Evolutionary conservation across 768 basidiomycete genomes (phyloP), one percentile per base, ranked within the genome.

Genomic region (Mycena vitilis): DNA sequence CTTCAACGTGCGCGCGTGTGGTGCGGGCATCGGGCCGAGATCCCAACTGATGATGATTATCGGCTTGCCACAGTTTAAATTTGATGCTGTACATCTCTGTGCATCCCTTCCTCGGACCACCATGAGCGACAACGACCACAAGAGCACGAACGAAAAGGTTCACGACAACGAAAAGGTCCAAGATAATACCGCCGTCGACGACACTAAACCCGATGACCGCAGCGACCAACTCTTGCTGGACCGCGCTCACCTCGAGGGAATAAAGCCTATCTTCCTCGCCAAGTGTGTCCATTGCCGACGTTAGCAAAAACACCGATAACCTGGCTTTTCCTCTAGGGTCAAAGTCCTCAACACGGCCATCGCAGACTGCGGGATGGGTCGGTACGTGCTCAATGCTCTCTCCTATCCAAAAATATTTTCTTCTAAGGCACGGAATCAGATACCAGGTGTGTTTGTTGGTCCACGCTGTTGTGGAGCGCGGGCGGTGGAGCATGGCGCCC

Each of bases 241-340:
- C 5, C 67, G 40, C 53, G 70, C 70, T 10, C 49, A 58, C 18
- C 18, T 37, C 22, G 70, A 71, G 54, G 70, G 66, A 15, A 64
- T 71, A 10, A 71, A 71, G 54, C 70, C 70, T 2, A 68, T 71
- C 37, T 71, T 71, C 23, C 36, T 71, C 11, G 70, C 70, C 37
- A 71, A 71, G 70, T 71, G n/a, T 12, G 70, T 68, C 52, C 25
- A 36, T 10, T 25, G 40, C 9, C 30, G 16, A 25, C 54, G 34
- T 30, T 30, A 30, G 30, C 30, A 12, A 5, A 44, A 36, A 12
- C 22, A 12, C 22, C 10, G 25, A n/a, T 16, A 42, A 8, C 9
- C 25, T 58, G n/a, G 40, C 47, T 3, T 42, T 45, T 9, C n/a
- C 0, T 30, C 30, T 18, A 71, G 70, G 36, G 66, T 71, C 48